Evolutionary conservation across 1,284 basidiomycete species (phyloP).

Genomic region (Naganishia cerealis): DNA sequence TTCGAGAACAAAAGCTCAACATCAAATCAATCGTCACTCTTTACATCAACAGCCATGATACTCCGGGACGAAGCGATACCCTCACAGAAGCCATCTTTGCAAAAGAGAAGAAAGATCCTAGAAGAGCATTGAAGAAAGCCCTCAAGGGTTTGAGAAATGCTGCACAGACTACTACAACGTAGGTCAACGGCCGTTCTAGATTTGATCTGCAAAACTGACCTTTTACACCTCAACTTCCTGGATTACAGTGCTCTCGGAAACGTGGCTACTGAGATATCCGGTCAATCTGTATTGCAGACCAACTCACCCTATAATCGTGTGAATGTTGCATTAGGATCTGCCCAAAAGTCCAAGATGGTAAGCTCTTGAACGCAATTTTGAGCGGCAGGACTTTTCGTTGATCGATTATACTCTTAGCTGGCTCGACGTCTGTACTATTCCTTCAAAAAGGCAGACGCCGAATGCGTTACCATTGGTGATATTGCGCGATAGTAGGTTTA

Average conservation of each 20-base stretch:
- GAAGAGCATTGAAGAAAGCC: constrained; percentile 68
- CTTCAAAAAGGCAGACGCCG: constrained; percentile 66
- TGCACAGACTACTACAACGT: constrained; percentile 76
- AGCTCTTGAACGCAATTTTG: constrained; percentile 35
- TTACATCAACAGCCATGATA: constrained; percentile 74
- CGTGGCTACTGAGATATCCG: constrained; percentile 57
- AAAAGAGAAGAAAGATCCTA: constrained; percentile 61
- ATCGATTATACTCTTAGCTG: constrained; percentile 57
- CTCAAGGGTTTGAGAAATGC: constrained; percentile 69
- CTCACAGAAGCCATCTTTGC: constrained; percentile 56
- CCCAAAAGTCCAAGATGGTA: constrained; percentile 78
- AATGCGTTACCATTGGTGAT: constrained; percentile 67
- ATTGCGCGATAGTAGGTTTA: constrained; percentile 62
- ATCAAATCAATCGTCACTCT: constrained; percentile 70
- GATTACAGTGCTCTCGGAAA: constrained; percentile 65
- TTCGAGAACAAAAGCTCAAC: constrained; percentile 78
- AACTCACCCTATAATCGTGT: constrained; percentile 83
- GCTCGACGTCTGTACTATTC: constrained; percentile 85
- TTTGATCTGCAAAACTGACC: background rate
- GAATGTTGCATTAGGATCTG: constrained; percentile 71
- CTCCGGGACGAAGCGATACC: constrained; percentile 68
- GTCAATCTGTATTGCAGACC: constrained; percentile 76
- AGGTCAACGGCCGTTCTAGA: constrained; percentile 15
- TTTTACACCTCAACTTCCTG: constrained; percentile 7
- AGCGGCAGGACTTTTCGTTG: background rate